Base-by-base conservation (phyloP, 768 basidiomycete species). In the Hemileccinum impolitum region DNA sequence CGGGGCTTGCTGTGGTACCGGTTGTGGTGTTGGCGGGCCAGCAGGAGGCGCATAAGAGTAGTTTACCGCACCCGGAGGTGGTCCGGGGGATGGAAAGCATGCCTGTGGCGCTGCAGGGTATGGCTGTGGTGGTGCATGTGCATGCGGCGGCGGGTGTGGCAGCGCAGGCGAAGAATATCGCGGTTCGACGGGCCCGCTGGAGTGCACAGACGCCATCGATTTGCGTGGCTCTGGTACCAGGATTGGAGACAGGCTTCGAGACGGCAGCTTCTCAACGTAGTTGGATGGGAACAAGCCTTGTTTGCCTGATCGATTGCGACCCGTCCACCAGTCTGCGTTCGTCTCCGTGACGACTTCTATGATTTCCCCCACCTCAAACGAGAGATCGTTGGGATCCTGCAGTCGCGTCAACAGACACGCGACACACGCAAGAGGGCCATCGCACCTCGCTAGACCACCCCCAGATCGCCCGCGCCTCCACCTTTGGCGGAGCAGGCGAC, bases 301-400 rank as follows among this genome's bases (percentile, higher is more conserved):
- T 46, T 70, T 76, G 19, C 83, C 84, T 25, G 83, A 74, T 36
- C 56, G 57, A 55, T 77, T 60, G 52, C 73, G 73, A n/a, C 92
- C 91, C 30, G 77, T 85, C 90, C 90, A 95, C 92, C 92, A 94
- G 63, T 94, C 92, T 1, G 75, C 72, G 53, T 93, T 91, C n/a
- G 81, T 87, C 64, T 94, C 90, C 51, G 85, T 78, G 40, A 89
- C 68, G 51, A 95, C 77, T 51, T 90, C 87, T 50, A 95, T 82
- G 32, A 84, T 70, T 48, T 94, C 92, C 4, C 90, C 92, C 0
- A 76, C 69, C 17, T 68, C 67, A 71, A 95, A 91, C 1, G 80
- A 76, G 3, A 95, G 75, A 66, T 94, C 91, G 42, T 84, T 82
- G 6, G 80, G 75, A 62, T 90, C 88, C 86, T 91, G 53, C 45